Percentiles rank a stretch among this genome's conserved stretches.
These are phyloP conservation scores for Pulveroboletus ravenelii DNA, from an alignment of 768 basidiomycete species.

Conservation along the genomic window DNA sequence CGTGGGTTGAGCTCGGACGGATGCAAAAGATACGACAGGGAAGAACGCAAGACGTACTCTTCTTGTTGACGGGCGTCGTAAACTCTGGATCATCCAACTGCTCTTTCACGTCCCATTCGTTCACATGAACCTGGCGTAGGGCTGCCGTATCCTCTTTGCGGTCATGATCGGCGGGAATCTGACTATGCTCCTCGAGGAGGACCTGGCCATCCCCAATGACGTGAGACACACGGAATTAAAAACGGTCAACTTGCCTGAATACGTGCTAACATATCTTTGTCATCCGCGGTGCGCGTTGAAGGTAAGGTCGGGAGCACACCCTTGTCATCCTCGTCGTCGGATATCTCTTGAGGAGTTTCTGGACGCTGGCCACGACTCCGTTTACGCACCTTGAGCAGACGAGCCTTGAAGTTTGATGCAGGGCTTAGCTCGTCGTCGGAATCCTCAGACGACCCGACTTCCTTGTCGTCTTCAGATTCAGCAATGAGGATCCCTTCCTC, in stretches of 20 bases:
- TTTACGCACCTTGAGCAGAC: constrained; percentile 32
- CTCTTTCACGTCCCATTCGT: constrained; percentile 34
- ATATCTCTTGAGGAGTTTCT: constrained; percentile 5
- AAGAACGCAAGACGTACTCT: constrained; percentile 39
- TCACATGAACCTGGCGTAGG: constrained; percentile 52
- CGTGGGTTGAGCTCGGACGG: not conserved
- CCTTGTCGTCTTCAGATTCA: constrained; percentile 25
- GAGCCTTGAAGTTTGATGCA: constrained; percentile 31
- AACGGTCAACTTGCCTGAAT: constrained; percentile 45
- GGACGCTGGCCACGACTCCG: constrained; percentile 14
- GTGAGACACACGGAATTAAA: constrained; percentile 1
- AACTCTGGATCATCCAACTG: constrained; percentile 24
- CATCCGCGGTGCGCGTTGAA: constrained; percentile 44
- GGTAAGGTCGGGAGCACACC: constrained; percentile 20
- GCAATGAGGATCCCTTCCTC: constrained; percentile 46
- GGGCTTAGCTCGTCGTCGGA: constrained; percentile 33
- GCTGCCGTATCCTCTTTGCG: constrained; percentile 50
- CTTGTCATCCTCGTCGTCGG: constrained; percentile 23
- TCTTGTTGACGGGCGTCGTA: constrained; percentile 30
- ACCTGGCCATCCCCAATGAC: constrained; percentile 47
- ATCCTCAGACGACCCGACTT: constrained; percentile 24
- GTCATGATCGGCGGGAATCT: constrained; percentile 40
- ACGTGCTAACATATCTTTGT: constrained; percentile 52
- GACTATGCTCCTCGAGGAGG: constrained; percentile 55
- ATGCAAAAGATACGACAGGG: not conserved